A percentile compares a stretch with the other conserved stretches of the same genome.
phyloP scores from a whole-genome alignment of 1,284 basidiomycete species.

The Ustilago cynodontis region DNA sequence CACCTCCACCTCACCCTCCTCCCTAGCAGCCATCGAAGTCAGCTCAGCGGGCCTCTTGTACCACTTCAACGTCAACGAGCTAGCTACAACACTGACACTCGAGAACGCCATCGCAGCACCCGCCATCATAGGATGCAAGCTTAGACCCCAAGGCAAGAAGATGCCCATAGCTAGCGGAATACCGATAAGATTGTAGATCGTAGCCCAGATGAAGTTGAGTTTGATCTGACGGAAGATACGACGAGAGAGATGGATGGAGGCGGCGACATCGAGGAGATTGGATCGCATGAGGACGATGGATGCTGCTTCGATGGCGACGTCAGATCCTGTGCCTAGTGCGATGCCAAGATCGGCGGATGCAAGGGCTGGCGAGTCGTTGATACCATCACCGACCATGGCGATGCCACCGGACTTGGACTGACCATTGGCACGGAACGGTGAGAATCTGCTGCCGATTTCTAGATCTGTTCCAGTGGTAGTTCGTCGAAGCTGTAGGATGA shows the following conservation, averaged over 20 bases:
- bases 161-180: conserved; percentile 99
- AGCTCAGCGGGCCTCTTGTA: conserved; percentile 68
- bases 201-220: conserved; percentile 72
- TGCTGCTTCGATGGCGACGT: conserved; percentile 96
- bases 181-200: conserved; percentile 86
- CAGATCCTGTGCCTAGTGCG: conserved; percentile 93
- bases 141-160: conserved; percentile 89
- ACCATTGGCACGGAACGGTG: conserved; percentile 24
- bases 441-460: conserved; percentile 33
- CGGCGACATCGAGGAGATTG: conserved; percentile 94
- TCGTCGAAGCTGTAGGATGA: conserved; percentile 71
- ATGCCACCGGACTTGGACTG: conserved; percentile 41
- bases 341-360: conserved; percentile 95
- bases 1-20: background rate
- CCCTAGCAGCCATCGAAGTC: background rate
- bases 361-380: conserved; percentile 97
- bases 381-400: conserved; percentile 92
- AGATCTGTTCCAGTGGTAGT: conserved; percentile 47
- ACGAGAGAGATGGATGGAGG: conserved; percentile 89
- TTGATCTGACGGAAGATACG: conserved; percentile 90
- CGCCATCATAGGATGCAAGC: conserved; percentile 97
- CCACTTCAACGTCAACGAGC: conserved; percentile 82
- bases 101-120: conserved; percentile 98
- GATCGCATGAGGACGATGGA: conserved; percentile 97
- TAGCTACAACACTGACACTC: conserved; percentile 93